Conservation (phyloP, 176 grass and related monocot species). For the Poa pratensis region DNA sequence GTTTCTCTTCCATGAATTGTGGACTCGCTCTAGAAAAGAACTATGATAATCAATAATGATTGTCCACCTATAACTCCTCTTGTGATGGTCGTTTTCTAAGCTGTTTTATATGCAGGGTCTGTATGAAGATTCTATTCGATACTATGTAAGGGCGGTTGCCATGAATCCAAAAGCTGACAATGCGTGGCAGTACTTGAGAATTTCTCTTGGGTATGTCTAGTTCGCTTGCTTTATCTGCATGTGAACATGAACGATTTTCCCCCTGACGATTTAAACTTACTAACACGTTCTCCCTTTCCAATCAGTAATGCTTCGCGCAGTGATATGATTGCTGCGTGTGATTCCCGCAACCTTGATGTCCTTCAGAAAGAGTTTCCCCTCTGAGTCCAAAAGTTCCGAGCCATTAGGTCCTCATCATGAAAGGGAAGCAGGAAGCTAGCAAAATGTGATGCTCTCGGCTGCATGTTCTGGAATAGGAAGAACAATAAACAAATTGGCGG, state of each 20-base stretch:
- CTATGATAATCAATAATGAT: neutral
- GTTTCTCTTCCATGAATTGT: no score
- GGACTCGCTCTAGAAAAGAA: no score
- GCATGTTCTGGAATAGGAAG: constrained; percentile 1
- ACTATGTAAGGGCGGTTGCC: constrained; percentile 88
- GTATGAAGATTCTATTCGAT: constrained; percentile 89
- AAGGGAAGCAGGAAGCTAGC: constrained; percentile 5
- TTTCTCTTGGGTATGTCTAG: constrained; percentile 70
- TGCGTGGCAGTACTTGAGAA: constrained; percentile 89
- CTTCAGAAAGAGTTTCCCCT: constrained; percentile 98
- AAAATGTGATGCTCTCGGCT: neutral
- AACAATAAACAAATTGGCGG: neutral
- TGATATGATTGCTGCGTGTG: constrained; percentile 93
- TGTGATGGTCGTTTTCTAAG: constrained; percentile 1
- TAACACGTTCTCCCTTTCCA: constrained; percentile 30
- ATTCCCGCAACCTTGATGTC: constrained; percentile 83
- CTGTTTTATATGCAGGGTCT: constrained; percentile 63
- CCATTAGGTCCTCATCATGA: neutral
- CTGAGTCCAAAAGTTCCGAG: constrained; percentile 25
- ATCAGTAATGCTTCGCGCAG: constrained; percentile 74
- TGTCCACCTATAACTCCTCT: neutral
- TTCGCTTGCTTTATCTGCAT: constrained; percentile 6
- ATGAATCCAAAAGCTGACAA: constrained; percentile 99
- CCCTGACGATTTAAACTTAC: constrained; percentile 31
- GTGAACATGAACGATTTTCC: neutral